These are phyloP conservation scores for Phaffomyces antillensis DNA, from an alignment of 805 yeast genomes.

Conservation along the genomic window DNA sequence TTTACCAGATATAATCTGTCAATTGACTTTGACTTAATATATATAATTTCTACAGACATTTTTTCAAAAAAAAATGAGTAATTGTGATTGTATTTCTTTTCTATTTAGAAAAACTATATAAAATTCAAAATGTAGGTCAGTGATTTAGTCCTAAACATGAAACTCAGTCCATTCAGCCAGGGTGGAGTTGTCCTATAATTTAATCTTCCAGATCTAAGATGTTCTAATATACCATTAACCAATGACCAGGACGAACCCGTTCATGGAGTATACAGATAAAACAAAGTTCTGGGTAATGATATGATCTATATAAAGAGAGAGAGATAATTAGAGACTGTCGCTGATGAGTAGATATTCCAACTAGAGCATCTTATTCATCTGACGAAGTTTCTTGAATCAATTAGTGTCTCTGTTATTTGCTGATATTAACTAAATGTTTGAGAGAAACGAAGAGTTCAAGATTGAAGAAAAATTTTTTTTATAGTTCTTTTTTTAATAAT, in stretches of 20 bases:
- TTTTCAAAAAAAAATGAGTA: no score
- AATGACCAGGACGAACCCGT: slow-evolving; percentile 26
- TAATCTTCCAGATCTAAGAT: slow-evolving; percentile 26
- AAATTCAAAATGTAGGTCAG: slow-evolving; percentile 19
- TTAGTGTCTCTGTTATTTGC: not conserved
- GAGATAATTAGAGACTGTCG: no score
- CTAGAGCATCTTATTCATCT: not conserved
- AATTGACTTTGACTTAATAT: no score
- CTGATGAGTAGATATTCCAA: no score
- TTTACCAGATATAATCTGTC: no score
- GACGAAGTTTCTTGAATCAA: not conserved
- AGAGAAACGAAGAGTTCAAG: no score
- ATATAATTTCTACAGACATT: no score
- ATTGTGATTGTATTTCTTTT: not conserved
- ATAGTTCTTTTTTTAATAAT: not conserved
- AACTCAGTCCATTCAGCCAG: slow-evolving; percentile 20
- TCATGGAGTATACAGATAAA: slow-evolving; percentile 24
- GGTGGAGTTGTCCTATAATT: slow-evolving; percentile 25
- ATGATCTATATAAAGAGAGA: not conserved
- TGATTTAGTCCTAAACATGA: slow-evolving; percentile 23
- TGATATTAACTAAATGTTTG: no score
- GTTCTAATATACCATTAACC: slow-evolving; percentile 23
- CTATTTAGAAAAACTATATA: not conserved
- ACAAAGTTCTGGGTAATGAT: slow-evolving; percentile 11
- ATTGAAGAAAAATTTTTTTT: not conserved